A percentile compares a stretch with the other conserved stretches of the same genome.
Evolutionary conservation across 768 basidiomycete genomes (phyloP).

Genomic region (Mycena pura): DNA sequence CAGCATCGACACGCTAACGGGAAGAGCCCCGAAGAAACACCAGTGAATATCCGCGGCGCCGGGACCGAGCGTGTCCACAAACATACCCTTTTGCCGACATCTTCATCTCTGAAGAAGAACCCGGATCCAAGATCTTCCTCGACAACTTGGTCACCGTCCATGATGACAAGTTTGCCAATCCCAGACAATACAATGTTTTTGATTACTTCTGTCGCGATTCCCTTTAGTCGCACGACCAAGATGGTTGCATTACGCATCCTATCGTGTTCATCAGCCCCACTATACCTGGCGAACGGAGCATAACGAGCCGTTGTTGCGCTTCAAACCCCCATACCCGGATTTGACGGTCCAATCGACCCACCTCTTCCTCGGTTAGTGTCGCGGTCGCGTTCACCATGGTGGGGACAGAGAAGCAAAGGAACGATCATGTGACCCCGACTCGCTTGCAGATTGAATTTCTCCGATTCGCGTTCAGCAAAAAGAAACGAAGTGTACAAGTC

Average conservation of each 20-base stretch:
- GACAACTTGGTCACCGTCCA: slow-evolving; percentile 76
- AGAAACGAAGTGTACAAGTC: too few relatives aligned
- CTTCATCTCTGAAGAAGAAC: slow-evolving; percentile 93
- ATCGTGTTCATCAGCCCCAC: slow-evolving; percentile 31
- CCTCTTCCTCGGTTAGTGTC: slow-evolving; percentile 72
- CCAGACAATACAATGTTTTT: slow-evolving; percentile 99
- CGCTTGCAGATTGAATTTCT: too few relatives aligned
- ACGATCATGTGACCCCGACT: slow-evolving; percentile 16
- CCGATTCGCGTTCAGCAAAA: too few relatives aligned
- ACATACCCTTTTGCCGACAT: slow-evolving; percentile 87
- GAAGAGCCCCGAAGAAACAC: slow-evolving; percentile 44
- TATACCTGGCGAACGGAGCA: slow-evolving; percentile 15
- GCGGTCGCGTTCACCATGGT: slow-evolving; percentile 31
- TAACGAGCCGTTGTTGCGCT: slow-evolving; percentile 86
- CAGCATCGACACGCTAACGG: slow-evolving; percentile 81
- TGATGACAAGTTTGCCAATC: slow-evolving; percentile 86
- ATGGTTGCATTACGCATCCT: slow-evolving; percentile 97
- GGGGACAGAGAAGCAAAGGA: slow-evolving; percentile 1
- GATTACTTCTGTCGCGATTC: slow-evolving; percentile 90
- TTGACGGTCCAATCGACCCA: slow-evolving; percentile 92
- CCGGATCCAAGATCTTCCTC: slow-evolving; percentile 89
- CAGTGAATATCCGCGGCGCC: slow-evolving; percentile 44
- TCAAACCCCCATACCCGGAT: slow-evolving; percentile 98
- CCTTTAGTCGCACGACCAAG: slow-evolving; percentile 77
- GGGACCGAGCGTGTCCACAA: slow-evolving; percentile 19